A percentile compares a stretch with the other conserved stretches of the same genome.
Evolutionary conservation across 2,329 filamentous ascomycete genomes (phyloP).

Genomic region (Colletotrichum incanum): DNA sequence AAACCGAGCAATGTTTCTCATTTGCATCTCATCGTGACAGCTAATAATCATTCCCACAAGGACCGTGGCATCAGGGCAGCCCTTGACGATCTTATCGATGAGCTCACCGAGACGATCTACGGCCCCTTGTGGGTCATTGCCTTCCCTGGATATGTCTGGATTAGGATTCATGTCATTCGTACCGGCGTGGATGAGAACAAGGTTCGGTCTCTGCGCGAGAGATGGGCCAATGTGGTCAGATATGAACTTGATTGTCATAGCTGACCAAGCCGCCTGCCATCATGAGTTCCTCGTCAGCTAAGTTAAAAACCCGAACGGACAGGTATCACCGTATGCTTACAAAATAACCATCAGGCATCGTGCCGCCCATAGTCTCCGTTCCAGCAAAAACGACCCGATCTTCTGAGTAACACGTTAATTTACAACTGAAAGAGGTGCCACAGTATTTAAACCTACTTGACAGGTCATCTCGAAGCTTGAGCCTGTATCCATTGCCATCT

Average conservation of each 20-base stretch:
- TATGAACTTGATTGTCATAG: constrained; percentile 56
- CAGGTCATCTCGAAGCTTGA: constrained; percentile 49
- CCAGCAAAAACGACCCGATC: constrained; percentile 53
- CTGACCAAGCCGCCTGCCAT: constrained; percentile 54
- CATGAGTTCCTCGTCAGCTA: not conserved
- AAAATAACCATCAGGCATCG: constrained; percentile 53
- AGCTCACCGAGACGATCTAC: constrained; percentile 51
- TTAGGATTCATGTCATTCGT: constrained; percentile 57
- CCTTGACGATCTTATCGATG: constrained; percentile 51
- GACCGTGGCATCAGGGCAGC: constrained; percentile 53
- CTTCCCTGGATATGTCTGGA: constrained; percentile 48
- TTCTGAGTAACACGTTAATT: constrained; percentile 4
- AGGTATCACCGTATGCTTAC: constrained; percentile 46
- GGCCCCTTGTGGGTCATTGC: constrained; percentile 50
- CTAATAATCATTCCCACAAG: constrained; percentile 55
- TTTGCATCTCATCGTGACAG: constrained; percentile 49
- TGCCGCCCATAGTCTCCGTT: constrained; percentile 46
- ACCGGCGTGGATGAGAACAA: constrained; percentile 55
- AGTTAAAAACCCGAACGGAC: no score
- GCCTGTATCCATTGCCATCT: constrained; percentile 56
- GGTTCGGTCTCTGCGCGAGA: constrained; percentile 53
- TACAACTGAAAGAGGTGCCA: no score
- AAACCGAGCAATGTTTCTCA: constrained; percentile 47
- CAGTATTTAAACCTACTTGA: constrained; percentile 46
- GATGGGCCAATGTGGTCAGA: constrained; percentile 51